Conservation (phyloP, 2,329 filamentous ascomycete genomes). For the Capronia americana region DNA sequence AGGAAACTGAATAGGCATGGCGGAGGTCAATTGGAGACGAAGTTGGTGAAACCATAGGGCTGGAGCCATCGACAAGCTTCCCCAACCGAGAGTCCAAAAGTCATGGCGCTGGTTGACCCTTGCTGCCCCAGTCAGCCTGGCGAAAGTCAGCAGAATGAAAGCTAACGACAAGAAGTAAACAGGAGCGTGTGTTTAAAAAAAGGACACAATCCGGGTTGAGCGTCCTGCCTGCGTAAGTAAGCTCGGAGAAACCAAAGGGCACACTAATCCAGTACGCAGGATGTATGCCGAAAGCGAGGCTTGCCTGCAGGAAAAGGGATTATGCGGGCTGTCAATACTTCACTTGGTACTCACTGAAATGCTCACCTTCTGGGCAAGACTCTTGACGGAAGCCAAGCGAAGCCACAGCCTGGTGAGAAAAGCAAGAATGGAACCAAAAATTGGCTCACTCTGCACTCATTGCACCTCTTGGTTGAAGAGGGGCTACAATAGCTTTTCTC, state of each 20-base stretch:
- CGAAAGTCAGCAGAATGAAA: not conserved
- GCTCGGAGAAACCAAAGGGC: no score
- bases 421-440: not conserved
- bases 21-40: not conserved
- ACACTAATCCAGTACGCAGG: no score
- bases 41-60: not conserved
- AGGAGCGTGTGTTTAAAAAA: not conserved
- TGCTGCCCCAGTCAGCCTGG: slow-evolving; percentile 3
- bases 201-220: not conserved
- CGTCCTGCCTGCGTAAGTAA: not conserved
- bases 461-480: not conserved
- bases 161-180: not conserved
- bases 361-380: not conserved
- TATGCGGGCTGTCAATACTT: not conserved
- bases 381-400: no score
- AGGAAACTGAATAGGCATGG: not conserved
- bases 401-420: not conserved
- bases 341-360: not conserved
- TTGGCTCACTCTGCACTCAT: not conserved
- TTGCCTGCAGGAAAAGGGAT: not conserved
- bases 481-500: not conserved
- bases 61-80: slow-evolving; percentile 8
- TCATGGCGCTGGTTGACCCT: not conserved
- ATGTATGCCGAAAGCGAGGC: not conserved
- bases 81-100: not conserved